A percentile compares a stretch with the other conserved stretches of the same genome.
Conservation (phyloP, 805 yeast genomes). For the Candida silvatica region DNA sequence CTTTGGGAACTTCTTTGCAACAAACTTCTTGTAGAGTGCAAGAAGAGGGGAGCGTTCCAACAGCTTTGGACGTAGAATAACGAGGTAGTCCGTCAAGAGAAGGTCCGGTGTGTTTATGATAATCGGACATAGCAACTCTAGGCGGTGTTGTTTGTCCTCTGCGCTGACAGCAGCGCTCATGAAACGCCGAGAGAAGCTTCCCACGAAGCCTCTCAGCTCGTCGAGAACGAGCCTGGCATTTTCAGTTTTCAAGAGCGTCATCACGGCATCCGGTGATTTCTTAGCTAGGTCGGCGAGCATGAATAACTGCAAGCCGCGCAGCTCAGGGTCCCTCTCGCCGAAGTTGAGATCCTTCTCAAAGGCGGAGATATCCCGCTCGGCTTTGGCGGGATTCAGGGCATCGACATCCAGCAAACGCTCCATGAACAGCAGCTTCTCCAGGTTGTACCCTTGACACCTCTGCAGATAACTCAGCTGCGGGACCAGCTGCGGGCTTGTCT, state of each 20-base stretch:
- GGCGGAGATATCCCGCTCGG: not conserved
- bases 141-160: not conserved
- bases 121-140: not conserved
- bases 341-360: not conserved
- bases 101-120: no score
- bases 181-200: not conserved
- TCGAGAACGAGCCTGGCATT: not conserved
- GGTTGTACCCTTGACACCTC: not conserved
- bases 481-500: conserved; percentile 6
- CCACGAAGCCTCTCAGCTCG: not conserved
- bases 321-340: not conserved
- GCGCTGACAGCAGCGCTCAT: no score
- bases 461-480: conserved; percentile 7
- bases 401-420: not conserved
- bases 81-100: no score
- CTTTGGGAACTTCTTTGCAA: no score
- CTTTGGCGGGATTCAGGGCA: not conserved
- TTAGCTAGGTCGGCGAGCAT: not conserved
- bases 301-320: not conserved
- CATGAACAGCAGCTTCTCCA: conserved; percentile 4
- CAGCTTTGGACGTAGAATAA: no score
- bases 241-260: not conserved
- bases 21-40: no score
- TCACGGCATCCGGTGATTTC: not conserved
- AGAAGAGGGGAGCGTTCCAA: no score